A percentile compares a stretch with the other conserved stretches of the same genome.
Conservation (phyloP, 306 rosid species). For the Quillaja saponaria region DNA sequence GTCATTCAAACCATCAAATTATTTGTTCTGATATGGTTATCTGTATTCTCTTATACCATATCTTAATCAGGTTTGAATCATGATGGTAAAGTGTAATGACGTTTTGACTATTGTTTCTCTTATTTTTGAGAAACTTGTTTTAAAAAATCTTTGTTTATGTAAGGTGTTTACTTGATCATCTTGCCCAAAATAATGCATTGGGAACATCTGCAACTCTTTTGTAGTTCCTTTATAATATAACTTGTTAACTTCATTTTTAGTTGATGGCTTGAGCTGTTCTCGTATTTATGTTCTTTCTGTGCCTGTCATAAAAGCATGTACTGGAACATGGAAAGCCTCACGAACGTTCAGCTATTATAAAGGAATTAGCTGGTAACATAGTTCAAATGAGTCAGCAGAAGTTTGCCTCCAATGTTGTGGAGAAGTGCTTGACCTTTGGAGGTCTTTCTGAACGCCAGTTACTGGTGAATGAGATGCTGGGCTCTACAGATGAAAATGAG, state of each 20-base stretch:
- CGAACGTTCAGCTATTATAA: constrained; percentile 82
- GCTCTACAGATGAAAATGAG: constrained; percentile 92
- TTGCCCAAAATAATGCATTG: too few relatives aligned
- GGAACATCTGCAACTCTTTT: too few relatives aligned
- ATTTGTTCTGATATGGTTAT: too few relatives aligned
- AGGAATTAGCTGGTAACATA: constrained; percentile 84
- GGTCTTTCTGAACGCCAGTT: constrained; percentile 83
- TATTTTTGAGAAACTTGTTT: too few relatives aligned
- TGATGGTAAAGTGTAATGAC: too few relatives aligned
- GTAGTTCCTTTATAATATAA: too few relatives aligned
- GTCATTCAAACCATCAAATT: too few relatives aligned
- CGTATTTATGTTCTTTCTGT: constrained; percentile 1
- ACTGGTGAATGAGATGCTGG: constrained; percentile 92
- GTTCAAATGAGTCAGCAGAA: constrained; percentile 98
- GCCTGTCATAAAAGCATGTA: constrained; percentile 53
- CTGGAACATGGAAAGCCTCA: constrained; percentile 92
- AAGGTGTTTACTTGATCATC: too few relatives aligned
- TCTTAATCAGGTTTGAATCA: too few relatives aligned
- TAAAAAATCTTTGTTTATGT: too few relatives aligned
- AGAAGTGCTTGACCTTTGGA: constrained; percentile 84
- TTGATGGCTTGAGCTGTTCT: not conserved
- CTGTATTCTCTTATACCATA: too few relatives aligned
- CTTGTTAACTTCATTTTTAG: not conserved
- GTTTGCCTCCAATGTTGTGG: constrained; percentile 95
- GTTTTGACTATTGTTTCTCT: too few relatives aligned